Evolutionary conservation across 805 yeast species (phyloP), one percentile per base, ranked within the genome.

Genomic region (Starmerella asiatica): DNA sequence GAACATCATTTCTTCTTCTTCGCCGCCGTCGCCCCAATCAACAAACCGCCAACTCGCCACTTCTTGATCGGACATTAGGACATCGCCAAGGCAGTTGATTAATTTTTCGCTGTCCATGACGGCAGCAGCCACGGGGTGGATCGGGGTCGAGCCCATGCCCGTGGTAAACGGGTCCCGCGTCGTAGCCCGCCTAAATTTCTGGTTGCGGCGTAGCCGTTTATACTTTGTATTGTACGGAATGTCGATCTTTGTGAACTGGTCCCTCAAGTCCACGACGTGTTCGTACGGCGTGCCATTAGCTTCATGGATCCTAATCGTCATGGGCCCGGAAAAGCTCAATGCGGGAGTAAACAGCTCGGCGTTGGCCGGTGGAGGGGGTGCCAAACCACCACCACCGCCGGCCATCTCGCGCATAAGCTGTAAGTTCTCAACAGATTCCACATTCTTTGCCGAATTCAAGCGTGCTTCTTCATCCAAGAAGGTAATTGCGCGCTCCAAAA

Each of bases 231-330:
- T 91, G 61, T 91, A 91, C 55, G 84, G 97, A 35, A 91, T 84
- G 54, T 91, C 98, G 33, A 91, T 65, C 54, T 82, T 84, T 0
- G 94, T 82, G 49, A 76, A 75, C 1, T 75, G 71, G 32, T 88
- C 96, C 51, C 84, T 82, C 38, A 91, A 64, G 48, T 84, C 93
- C 18, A 91, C 94, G 35, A 91, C 88, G 57, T 91, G 99, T 54
- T 91, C 99, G 55, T 91, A 91, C 0, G 99, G 98, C 0, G 97
- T 84, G 7, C 98, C 98, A 58, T 91, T 97, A 0, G 95, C 93
- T 55, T 91, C 99, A 56, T 91, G 98, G 28, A 91, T 86, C 53
- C 98, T 67, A 28, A 91, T 82, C 0, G 99, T 91, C 81, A 91
- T 83, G 0, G 97, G 95, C 0, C 99, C 99, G 0, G 82, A 71